Percentiles rank a stretch among this genome's conserved stretches.
These are phyloP conservation scores for Vigna radiata DNA, from an alignment of 306 rosid species.

Conservation along the genomic window DNA sequence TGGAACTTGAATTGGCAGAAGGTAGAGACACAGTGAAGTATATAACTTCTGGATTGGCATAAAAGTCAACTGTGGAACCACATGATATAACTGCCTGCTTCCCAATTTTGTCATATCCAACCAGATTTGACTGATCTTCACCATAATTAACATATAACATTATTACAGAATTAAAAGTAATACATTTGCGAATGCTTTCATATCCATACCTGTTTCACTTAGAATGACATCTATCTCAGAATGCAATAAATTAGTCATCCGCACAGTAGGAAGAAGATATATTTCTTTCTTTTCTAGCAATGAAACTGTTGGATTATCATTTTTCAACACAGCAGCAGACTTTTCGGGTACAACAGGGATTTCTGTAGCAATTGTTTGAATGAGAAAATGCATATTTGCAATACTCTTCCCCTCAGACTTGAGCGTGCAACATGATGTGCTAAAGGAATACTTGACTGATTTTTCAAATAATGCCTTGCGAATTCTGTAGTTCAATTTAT, in stretches of 20 bases:
- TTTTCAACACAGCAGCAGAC: constrained; percentile 47
- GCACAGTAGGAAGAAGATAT: constrained; percentile 89
- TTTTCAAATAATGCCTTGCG: constrained; percentile 73
- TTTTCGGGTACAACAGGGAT: constrained; percentile 71
- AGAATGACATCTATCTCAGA: constrained; percentile 74
- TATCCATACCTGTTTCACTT: constrained; percentile 78
- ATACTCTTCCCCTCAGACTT: constrained; percentile 58
- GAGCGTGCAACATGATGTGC: constrained; percentile 72
- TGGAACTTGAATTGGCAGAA: constrained; percentile 65
- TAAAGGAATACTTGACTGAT: constrained; percentile 71
- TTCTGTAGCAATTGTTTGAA: constrained; percentile 73
- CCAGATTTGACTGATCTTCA: constrained; percentile 62
- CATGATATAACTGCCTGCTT: constrained; percentile 70
- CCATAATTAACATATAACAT: constrained; percentile 40
- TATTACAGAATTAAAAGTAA: constrained; percentile 37
- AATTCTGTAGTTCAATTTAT: constrained; percentile 83
- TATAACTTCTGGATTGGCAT: constrained; percentile 77
- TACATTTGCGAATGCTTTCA: constrained; percentile 37
- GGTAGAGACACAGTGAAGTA: constrained; percentile 72
- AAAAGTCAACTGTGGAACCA: constrained; percentile 73
- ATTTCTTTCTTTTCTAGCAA: constrained; percentile 86
- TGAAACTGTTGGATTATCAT: constrained; percentile 60
- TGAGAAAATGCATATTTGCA: constrained; percentile 76
- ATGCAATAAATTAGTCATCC: constrained; percentile 78
- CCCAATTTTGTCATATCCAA: constrained; percentile 57